Percentiles rank a stretch among this genome's conserved stretches.
Evolutionary conservation across 345 rosid species (phyloP).

Genomic region (Capsella bursapastoris): DNA sequence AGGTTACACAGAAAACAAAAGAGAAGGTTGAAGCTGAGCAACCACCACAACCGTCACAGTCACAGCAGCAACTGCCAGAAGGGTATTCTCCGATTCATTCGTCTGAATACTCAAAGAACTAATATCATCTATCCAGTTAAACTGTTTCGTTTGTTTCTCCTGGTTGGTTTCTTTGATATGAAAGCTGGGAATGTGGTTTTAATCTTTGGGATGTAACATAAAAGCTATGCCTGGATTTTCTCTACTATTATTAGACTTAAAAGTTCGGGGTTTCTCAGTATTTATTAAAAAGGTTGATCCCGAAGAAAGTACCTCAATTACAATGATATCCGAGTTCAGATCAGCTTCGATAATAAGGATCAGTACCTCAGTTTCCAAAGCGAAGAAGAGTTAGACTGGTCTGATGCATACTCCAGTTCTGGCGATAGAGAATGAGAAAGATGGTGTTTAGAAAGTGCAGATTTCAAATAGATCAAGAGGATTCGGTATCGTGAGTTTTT

Average conservation of each 20-base stretch:
- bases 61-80: conserved; percentile 41
- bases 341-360: not conserved
- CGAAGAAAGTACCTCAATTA: too few species aligned
- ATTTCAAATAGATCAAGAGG: conserved; percentile 53
- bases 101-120: conserved; percentile 46
- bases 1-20: conserved; percentile 81
- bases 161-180: conserved; percentile 33
- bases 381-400: conserved; percentile 64
- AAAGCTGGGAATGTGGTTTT: conserved; percentile 32
- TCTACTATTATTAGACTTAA: conserved; percentile 1
- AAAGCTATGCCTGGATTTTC: conserved; percentile 28
- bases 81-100: conserved; percentile 54
- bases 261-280: conserved; percentile 3
- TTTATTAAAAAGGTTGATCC: not conserved
- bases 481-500: conserved; percentile 63
- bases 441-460: conserved; percentile 47
- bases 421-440: conserved; percentile 43
- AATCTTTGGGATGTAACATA: conserved; percentile 35
- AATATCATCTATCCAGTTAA: conserved; percentile 25
- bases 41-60: conserved; percentile 26
- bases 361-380: conserved; percentile 67
- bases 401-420: conserved; percentile 56
- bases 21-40: conserved; percentile 81
- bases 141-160: not conserved
- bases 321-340: too few species aligned